Evolutionary conservation across 768 basidiomycete genomes (phyloP), one percentile per base, ranked within the genome.

Genomic region (Rhodocollybia butyracea): DNA sequence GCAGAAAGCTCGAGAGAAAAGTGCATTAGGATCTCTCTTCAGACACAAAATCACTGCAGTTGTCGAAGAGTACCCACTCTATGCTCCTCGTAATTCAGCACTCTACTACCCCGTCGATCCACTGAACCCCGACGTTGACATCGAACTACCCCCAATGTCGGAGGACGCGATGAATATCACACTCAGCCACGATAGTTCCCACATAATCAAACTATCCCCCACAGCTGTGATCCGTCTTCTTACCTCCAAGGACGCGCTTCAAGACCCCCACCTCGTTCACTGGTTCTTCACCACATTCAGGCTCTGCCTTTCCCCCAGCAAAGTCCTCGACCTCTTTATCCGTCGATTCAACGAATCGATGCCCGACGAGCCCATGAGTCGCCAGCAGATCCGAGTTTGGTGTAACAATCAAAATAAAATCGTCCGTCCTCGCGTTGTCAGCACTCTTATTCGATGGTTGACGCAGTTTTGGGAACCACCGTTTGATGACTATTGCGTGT

Each of bases 371-470:
- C 71, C 34, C 61, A 70, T 60, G 46, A 67, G 51, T 15, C 63
- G 59, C 54, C 51, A 64, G 66, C 53, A 80, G 66, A 72, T 63
- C 56, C 62, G 70, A 59, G 62, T 71, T 24, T 72, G 70, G 68
- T 47, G 75, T 42, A 54, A 43, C 31, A 54, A 54, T 24, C 53
- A 82, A 56, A 73, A 76, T 5, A 68, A 74, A 27, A 76, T 77
- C 13, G 72, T 84, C 32, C 83, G 82, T 50, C 68, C 83, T 51
- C 75, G 83, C n/a, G 75, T 89, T 17, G 80, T 78, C 43, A 82
- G 82, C 62, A 61, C 85, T 22, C 61, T 91, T 54, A 77, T 82
- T 60, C 71, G 77, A n/a, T 92, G 89, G 89, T 73, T 89, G n/a
- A 79, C 85, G 55, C 68, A 74, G 34, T 79, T 88, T 63, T 92